Conservation (phyloP, 108 stramenopile genomes). For the Pseudonitzschia multiseries region DNA sequence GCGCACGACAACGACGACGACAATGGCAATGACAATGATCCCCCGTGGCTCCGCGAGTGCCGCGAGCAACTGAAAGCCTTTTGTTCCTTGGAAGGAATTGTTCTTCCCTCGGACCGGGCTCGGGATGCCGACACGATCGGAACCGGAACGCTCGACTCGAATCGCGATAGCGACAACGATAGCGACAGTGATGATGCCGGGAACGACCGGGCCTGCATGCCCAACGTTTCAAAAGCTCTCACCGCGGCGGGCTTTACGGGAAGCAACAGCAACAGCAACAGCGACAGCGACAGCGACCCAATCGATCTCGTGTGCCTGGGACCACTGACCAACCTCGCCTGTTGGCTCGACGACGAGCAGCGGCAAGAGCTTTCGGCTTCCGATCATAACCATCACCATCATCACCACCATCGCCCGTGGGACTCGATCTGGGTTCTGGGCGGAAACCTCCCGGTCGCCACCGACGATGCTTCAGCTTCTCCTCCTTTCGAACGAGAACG, state of each 20-base stretch:
- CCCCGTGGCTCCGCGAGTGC: background rate
- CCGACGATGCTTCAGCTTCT: too few species aligned
- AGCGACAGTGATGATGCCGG: background rate
- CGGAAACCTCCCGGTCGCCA: background rate
- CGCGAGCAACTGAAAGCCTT: background rate
- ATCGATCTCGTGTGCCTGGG: slow-evolving; percentile 9
- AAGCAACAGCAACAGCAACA: background rate
- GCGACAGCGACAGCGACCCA: background rate
- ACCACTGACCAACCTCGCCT: slow-evolving; percentile 7
- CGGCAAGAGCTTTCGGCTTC: too few species aligned
- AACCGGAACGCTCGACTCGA: background rate
- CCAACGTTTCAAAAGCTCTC: too few species aligned
- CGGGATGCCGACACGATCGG: background rate
- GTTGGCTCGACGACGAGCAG: background rate
- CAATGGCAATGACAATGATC: background rate
- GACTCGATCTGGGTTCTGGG: slow-evolving; percentile 8
- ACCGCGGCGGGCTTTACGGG: too few species aligned
- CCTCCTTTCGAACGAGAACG: too few species aligned
- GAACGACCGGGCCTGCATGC: background rate
- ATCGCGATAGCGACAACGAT: background rate
- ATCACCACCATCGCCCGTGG: too few species aligned
- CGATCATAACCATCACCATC: too few species aligned
- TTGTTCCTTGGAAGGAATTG: slow-evolving; percentile 1
- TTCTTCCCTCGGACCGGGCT: background rate
- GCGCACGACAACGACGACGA: too few species aligned